A percentile compares a stretch with the other conserved stretches of the same genome.
Conservation (phyloP, 306 rosid genomes). For the Argentina anserina region DNA sequence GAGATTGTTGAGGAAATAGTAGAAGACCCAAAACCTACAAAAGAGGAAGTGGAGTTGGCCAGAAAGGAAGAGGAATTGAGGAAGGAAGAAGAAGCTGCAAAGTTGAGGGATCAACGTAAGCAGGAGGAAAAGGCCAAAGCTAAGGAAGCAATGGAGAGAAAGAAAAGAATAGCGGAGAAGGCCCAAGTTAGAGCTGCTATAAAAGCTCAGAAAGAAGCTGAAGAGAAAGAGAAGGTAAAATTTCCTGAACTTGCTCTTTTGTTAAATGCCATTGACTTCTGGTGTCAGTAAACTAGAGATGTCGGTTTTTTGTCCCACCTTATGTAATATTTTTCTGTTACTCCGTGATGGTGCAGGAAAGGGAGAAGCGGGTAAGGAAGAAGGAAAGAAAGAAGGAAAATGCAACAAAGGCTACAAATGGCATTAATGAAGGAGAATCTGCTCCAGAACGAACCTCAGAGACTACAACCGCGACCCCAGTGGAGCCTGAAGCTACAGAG, state of each 20-base stretch:
- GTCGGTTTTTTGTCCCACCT: background rate
- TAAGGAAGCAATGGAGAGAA: conserved; percentile 71
- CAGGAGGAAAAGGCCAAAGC: conserved; percentile 78
- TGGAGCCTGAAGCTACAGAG: conserved; percentile 42
- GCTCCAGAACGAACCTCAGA: conserved; percentile 39
- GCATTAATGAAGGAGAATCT: conserved; percentile 35
- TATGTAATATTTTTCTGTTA: background rate
- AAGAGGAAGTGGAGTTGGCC: conserved; percentile 68
- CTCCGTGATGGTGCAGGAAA: conserved; percentile 42
- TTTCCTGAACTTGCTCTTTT: conserved; percentile 1
- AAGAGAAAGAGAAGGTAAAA: conserved; percentile 78
- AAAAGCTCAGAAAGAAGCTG: conserved; percentile 80
- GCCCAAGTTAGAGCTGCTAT: conserved; percentile 68
- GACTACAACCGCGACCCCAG: conserved; percentile 22
- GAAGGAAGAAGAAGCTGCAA: conserved; percentile 62
- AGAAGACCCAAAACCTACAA: conserved; percentile 45
- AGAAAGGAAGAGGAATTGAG: conserved; percentile 58
- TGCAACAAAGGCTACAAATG: conserved; percentile 29
- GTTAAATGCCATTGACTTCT: background rate
- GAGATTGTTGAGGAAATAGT: conserved; percentile 41
- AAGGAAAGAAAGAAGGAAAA: conserved; percentile 64
- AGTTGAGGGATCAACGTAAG: conserved; percentile 63
- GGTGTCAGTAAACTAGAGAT: too few relatives aligned
- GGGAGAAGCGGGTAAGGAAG: conserved; percentile 66
- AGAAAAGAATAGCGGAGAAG: conserved; percentile 63